Conservation (phyloP, 129 eudicot genomes). For the sunflower (Helianthus annuus) region DNA sequence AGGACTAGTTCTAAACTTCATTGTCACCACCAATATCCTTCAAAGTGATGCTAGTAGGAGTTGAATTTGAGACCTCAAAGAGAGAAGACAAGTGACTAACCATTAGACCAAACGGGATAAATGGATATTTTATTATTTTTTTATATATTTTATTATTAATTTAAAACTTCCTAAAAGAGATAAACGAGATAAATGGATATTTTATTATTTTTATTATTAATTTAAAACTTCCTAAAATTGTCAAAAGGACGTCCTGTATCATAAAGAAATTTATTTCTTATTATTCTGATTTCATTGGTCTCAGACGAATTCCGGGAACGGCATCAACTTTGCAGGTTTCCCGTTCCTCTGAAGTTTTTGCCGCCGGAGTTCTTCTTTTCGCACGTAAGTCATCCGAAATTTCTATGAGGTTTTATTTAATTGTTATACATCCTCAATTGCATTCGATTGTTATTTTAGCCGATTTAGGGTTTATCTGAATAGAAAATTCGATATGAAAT, state of each 20-base stretch:
- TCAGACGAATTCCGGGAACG: conserved; percentile 23
- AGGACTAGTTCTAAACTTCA: too few species aligned
- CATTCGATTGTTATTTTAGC: neutral
- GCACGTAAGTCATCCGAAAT: conserved; percentile 6
- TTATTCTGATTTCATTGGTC: neutral
- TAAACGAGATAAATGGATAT: too few species aligned
- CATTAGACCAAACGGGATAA: too few species aligned
- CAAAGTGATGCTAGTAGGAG: too few species aligned
- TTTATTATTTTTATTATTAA: too few species aligned
- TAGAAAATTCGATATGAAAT: neutral
- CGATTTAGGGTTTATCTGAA: conserved; percentile 17
- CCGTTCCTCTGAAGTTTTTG: conserved; percentile 17
- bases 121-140: too few species aligned
- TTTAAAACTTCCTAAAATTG: neutral
- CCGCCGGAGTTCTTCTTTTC: conserved; percentile 25
- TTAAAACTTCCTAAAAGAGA: neutral
- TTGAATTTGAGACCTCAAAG: too few species aligned
- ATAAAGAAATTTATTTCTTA: neutral
- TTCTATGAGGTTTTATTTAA: too few species aligned
- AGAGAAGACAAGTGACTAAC: too few species aligned
- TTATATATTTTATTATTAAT: too few species aligned
- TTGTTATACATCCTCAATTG: too few species aligned
- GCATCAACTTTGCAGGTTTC: conserved; percentile 25
- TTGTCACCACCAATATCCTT: too few species aligned
- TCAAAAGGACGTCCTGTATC: conserved; percentile 12